Evolutionary conservation across 2,329 filamentous ascomycete genomes (phyloP).

Genomic region (Pestalotiopsis sp.): DNA sequence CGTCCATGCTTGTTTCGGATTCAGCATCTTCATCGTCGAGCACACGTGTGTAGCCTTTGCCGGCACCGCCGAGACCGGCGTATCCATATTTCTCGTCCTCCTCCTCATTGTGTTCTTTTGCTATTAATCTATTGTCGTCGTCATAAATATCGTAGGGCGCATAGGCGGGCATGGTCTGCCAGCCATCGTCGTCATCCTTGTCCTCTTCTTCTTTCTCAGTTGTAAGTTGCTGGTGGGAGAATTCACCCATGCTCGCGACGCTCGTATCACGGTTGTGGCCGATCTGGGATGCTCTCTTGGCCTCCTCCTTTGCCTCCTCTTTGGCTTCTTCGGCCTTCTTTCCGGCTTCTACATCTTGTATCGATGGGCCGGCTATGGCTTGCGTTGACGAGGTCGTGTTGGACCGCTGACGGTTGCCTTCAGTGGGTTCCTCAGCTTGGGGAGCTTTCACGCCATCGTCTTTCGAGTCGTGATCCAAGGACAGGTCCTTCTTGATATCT

Average conservation of each 20-base stretch:
- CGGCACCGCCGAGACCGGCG: slow-evolving; percentile 79
- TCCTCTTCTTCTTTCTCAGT: slow-evolving; percentile 56
- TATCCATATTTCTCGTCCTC: slow-evolving; percentile 72
- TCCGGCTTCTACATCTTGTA: slow-evolving; percentile 30
- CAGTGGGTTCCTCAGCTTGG: background rate
- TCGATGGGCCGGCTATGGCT: slow-evolving; percentile 32
- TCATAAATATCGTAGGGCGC: slow-evolving; percentile 95
- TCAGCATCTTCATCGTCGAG: slow-evolving; percentile 92
- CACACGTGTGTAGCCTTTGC: slow-evolving; percentile 95
- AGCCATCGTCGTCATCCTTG: slow-evolving; percentile 68
- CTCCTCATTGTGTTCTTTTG: slow-evolving; percentile 73
- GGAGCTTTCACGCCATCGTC: slow-evolving; percentile 11
- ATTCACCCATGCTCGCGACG: slow-evolving; percentile 69
- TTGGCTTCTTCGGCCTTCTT: slow-evolving; percentile 25
- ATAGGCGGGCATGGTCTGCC: slow-evolving; percentile 94
- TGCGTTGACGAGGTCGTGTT: slow-evolving; percentile 18
- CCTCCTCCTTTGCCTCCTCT: slow-evolving; percentile 17
- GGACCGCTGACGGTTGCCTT: slow-evolving; percentile 21
- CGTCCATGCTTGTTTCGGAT: slow-evolving; percentile 94
- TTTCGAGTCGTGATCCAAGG: background rate
- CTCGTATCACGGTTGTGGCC: slow-evolving; percentile 41
- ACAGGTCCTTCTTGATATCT: slow-evolving; percentile 16
- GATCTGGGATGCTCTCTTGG: slow-evolving; percentile 21
- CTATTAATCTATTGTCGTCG: slow-evolving; percentile 86
- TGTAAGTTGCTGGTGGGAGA: slow-evolving; percentile 83